These are phyloP conservation scores for Salvia hispanica DNA, from an alignment of 257 asterid species.

Conservation along the genomic window DNA sequence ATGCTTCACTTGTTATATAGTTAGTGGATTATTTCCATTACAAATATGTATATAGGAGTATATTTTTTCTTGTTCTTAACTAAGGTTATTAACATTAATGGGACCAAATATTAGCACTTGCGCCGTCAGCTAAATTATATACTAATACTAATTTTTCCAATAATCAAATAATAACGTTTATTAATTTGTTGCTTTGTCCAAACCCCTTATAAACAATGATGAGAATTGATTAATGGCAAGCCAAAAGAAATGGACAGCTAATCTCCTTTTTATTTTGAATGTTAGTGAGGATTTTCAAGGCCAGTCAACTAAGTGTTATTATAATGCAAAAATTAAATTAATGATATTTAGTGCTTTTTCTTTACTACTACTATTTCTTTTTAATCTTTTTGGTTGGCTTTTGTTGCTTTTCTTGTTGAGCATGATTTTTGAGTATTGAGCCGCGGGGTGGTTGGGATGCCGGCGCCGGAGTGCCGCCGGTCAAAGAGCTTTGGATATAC, in stretches of 20 bases:
- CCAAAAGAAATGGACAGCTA: constrained; percentile 23
- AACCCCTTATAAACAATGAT: constrained; percentile 34
- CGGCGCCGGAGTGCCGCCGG: constrained; percentile 25
- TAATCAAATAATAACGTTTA: constrained; percentile 33
- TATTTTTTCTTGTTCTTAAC: constrained; percentile 25
- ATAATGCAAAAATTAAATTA: constrained; percentile 14
- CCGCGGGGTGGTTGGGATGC: constrained; percentile 31
- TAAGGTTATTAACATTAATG: constrained; percentile 35
- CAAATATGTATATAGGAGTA: constrained; percentile 20
- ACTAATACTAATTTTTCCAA: constrained; percentile 17
- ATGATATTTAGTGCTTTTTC: constrained; percentile 20
- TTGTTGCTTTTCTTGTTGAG: constrained; percentile 39
- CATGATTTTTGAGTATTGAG: constrained; percentile 34
- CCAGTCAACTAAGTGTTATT: constrained; percentile 32
- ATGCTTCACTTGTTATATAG: constrained; percentile 42
- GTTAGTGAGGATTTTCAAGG: constrained; percentile 31
- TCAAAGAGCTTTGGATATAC: no score
- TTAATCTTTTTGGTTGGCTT: constrained; percentile 25
- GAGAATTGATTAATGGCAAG: constrained; percentile 32
- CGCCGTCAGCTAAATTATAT: constrained; percentile 66
- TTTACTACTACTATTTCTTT: background rate
- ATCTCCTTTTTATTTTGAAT: constrained; percentile 21
- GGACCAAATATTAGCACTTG: constrained; percentile 64
- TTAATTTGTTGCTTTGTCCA: constrained; percentile 35
- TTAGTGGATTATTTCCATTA: constrained; percentile 34